phyloP scores from a whole-genome alignment of 805 yeast species.

The Yarrowia porcina region DNA sequence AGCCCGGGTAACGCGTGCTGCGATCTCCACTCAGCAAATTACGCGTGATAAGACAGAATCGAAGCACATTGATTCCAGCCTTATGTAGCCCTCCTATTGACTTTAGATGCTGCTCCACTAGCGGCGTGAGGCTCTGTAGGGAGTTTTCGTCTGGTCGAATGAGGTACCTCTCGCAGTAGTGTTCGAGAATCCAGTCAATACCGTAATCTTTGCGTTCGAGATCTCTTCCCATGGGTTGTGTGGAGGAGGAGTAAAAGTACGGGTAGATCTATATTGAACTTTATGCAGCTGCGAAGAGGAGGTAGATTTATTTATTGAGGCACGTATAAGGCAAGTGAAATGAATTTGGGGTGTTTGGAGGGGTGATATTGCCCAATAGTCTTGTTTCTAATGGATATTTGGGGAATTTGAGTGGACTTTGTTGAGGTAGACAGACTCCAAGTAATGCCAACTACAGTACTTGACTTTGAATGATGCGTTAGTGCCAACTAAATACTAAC shows the following conservation, averaged over 20 bases:
- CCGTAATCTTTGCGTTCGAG: not conserved
- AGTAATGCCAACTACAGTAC: too few species aligned
- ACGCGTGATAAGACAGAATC: not conserved
- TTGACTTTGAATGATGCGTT: too few species aligned
- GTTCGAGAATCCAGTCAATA: not conserved
- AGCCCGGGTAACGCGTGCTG: not conserved
- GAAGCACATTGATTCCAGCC: not conserved
- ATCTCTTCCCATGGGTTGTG: not conserved
- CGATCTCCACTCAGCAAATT: not conserved
- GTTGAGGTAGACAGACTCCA: too few species aligned
- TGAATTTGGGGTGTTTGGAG: too few species aligned
- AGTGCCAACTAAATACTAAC: too few species aligned
- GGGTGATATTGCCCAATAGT: too few species aligned
- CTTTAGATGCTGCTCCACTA: not conserved
- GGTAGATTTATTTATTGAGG: too few species aligned
- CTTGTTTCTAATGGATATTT: too few species aligned
- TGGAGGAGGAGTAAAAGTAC: not conserved
- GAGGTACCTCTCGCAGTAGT: not conserved
- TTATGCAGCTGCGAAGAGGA: too few species aligned
- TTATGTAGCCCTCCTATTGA: not conserved
- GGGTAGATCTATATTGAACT: not conserved
- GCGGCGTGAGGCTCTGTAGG: not conserved
- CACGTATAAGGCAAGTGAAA: too few species aligned
- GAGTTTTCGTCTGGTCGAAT: not conserved
- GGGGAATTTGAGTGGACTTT: too few species aligned